Conservation (phyloP, 352 stramenopile species). For the Phytophthora tubulina region DNA sequence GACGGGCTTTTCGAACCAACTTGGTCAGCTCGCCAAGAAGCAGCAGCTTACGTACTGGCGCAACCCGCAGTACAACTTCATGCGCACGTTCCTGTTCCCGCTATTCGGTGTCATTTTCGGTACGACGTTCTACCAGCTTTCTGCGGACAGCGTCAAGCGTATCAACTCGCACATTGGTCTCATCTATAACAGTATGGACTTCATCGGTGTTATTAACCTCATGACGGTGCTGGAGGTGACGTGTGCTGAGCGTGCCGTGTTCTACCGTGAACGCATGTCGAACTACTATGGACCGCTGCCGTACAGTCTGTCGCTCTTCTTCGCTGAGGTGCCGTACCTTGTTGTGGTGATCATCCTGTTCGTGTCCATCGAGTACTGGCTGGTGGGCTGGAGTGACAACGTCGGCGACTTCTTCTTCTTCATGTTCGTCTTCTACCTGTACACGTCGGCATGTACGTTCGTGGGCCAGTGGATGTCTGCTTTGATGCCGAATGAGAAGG, state of each 20-base stretch:
- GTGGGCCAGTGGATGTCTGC: constrained; percentile 76
- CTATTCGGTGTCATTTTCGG: constrained; percentile 64
- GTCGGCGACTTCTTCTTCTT: constrained; percentile 49
- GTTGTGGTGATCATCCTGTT: constrained; percentile 53
- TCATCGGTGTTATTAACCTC: constrained; percentile 68
- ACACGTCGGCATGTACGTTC: constrained; percentile 69
- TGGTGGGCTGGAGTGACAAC: constrained; percentile 52
- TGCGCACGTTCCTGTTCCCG: constrained; percentile 62
- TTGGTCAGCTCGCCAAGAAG: constrained; percentile 46
- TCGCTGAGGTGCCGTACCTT: constrained; percentile 68
- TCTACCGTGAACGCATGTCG: constrained; percentile 74
- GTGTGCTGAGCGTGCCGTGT: constrained; percentile 63
- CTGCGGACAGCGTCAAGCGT: constrained; percentile 32
- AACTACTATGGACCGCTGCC: constrained; percentile 74
- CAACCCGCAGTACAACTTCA: constrained; percentile 62
- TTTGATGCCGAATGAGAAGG: constrained; percentile 75
- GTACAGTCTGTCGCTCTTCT: constrained; percentile 70
- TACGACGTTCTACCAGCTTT: constrained; percentile 67
- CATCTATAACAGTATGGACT: constrained; percentile 78
- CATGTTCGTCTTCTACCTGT: constrained; percentile 36
- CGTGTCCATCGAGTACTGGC: constrained; percentile 65
- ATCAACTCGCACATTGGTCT: constrained; percentile 70
- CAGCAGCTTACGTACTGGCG: constrained; percentile 63
- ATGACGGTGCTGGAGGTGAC: constrained; percentile 72
- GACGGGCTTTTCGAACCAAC: constrained; percentile 51